Base-by-base conservation (phyloP, 2,329 filamentous ascomycete species). In the Colletotrichum salicis region DNA sequence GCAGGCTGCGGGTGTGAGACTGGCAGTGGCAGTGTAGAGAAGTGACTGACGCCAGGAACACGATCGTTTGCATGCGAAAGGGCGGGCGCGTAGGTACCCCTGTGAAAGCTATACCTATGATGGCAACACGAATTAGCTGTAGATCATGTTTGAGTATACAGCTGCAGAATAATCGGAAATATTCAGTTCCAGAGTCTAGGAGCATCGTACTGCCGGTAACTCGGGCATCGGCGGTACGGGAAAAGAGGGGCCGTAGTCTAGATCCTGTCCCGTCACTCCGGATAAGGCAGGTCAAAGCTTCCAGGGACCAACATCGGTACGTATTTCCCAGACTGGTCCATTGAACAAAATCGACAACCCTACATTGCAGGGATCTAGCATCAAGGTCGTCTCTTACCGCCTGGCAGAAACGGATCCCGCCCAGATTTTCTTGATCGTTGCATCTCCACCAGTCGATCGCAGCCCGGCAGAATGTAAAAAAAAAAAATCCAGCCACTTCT, bases 321-420 rank as follows among this genome's bases (percentile, higher is more conserved):
- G 64, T 71, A 29, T 41, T 31, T 57, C 11, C 1, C 2, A 45
- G n/a, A 15, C 27, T 51, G 37, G 31, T 8, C 31, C 3, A 19
- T 22, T 3, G 45, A 35, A 35, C 35, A n/a, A 19, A 52, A 31
- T 10, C 29, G 33, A 1, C 2, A 31, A 37, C 58, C 68, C 57
- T 58, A 67, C 64, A n/a, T 3, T 35, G 8, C 64, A 71, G 24
- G 68, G 68, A 27, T 57, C 5, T 6, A n/a, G 24, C 10, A 6
- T 15, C 19, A 13, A 70, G 48, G 29, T 24, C 10, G 6, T 12
- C 5, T 12, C 22, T 62, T 67, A 80, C 79, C 79, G 78, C 79
- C 77, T 73, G 79, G 79, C 79, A 80, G 77, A 80, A 80, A 76
- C 5, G 5, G 33, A 4, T 11, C n/a, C 22, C 45, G 62, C 56